These are phyloP conservation scores for Aspergillus carbonarius DNA, from an alignment of 2,329 filamentous ascomycete genomes.

Conservation along the genomic window DNA sequence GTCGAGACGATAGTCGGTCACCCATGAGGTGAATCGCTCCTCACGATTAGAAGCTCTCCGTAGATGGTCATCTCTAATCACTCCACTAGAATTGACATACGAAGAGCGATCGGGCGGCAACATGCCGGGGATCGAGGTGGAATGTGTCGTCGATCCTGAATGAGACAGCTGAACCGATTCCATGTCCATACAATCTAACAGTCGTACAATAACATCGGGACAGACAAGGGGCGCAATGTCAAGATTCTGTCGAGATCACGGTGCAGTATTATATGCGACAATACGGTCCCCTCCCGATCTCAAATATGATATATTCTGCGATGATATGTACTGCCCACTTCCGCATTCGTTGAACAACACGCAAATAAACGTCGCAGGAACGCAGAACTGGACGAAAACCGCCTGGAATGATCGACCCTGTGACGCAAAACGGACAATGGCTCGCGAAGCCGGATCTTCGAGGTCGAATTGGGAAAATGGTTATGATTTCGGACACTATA, in stretches of 20 bases:
- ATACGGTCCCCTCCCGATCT: neutral
- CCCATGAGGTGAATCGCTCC: neutral
- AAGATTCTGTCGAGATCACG: neutral
- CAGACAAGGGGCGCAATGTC: neutral
- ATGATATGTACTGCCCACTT: conserved; percentile 8
- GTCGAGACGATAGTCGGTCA: neutral
- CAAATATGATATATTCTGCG: neutral
- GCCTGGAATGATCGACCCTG: neutral
- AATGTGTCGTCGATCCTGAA: conserved; percentile 12
- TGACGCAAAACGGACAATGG: neutral
- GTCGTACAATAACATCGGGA: conserved; percentile 13
- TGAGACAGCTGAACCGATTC: conserved; percentile 16
- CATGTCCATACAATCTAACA: conserved; percentile 13
- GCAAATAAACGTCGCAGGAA: neutral
- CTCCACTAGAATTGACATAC: neutral
- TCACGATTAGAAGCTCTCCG: neutral
- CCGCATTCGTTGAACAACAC: conserved; percentile 14
- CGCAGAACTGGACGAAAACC: conserved; percentile 6
- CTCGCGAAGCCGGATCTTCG: neutral
- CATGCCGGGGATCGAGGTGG: conserved; percentile 5
- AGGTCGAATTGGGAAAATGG: neutral
- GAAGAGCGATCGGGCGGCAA: neutral
- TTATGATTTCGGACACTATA: conserved; percentile 2
- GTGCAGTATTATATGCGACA: neutral
- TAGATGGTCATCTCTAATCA: neutral